These are phyloP conservation scores for Edaphochlamys debaryana DNA, from an alignment of 139 green algal species.

Conservation along the genomic window DNA sequence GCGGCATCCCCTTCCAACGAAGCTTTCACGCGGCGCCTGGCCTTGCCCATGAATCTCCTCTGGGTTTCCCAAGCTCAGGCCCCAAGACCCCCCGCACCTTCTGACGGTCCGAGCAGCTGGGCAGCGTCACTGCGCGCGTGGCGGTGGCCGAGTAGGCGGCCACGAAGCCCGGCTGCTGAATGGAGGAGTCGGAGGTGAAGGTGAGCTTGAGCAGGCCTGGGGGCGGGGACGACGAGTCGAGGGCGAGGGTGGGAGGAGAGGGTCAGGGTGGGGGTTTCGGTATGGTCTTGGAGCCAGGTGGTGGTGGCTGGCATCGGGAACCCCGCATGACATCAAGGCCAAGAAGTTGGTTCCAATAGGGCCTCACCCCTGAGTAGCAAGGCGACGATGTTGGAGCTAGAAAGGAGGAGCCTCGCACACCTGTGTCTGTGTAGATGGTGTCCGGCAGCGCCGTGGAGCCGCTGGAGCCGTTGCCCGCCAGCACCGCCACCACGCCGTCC, in stretches of 20 bases:
- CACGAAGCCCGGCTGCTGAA: conserved; percentile 38
- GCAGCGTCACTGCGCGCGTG: conserved; percentile 6
- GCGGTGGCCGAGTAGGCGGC: conserved; percentile 37
- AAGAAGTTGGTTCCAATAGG: too few species aligned
- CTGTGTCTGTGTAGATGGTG: conserved; percentile 17
- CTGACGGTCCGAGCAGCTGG: conserved; percentile 8
- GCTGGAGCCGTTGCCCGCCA: background rate
- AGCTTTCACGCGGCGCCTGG: too few species aligned
- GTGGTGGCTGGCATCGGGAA: too few species aligned
- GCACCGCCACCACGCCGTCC: conserved; percentile 52
- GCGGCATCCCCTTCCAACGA: too few species aligned
- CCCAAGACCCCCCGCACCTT: background rate
- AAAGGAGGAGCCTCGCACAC: too few species aligned
- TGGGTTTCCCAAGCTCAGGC: too few species aligned
- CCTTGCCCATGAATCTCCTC: too few species aligned
- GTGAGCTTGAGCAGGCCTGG: conserved; percentile 42
- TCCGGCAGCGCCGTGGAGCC: background rate
- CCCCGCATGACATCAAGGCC: too few species aligned
- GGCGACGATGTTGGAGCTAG: too few species aligned
- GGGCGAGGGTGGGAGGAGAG: background rate
- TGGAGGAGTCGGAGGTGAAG: conserved; percentile 43
- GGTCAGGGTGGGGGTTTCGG: background rate
- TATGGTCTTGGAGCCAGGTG: background rate
- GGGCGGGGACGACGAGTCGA: background rate
- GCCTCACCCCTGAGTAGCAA: too few species aligned